These are phyloP conservation scores for Globisporangium paddicum DNA, from an alignment of 352 stramenopile genomes.

Conservation along the genomic window DNA sequence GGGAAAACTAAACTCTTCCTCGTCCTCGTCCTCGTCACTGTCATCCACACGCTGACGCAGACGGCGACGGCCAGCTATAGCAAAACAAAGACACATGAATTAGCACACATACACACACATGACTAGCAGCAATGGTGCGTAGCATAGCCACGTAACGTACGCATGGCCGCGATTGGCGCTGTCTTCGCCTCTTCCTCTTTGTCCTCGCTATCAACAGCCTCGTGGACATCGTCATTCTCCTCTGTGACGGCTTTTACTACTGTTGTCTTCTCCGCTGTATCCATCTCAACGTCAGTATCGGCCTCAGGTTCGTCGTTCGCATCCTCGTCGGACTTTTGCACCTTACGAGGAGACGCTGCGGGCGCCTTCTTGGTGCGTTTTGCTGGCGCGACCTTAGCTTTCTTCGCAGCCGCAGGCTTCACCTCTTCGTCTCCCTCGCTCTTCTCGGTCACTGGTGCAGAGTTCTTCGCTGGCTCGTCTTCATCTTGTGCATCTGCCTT, in stretches of 20 bases:
- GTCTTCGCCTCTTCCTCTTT: background rate
- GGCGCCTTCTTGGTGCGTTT: background rate
- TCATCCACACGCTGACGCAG: conserved; percentile 46
- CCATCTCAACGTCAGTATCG: conserved; percentile 24
- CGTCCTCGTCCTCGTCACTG: conserved; percentile 32
- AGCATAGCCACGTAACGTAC: no score
- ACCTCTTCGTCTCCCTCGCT: background rate
- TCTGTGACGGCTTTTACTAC: conserved; percentile 10
- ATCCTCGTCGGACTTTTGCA: background rate
- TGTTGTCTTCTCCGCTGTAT: conserved; percentile 10
- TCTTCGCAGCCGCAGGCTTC: conserved; percentile 4
- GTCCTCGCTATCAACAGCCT: background rate
- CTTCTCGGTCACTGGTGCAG: no score
- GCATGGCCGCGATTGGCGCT: conserved; percentile 25
- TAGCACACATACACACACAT: background rate
- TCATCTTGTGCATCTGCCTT: background rate
- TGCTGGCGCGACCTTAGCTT: background rate
- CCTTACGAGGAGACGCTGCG: background rate
- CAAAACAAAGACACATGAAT: background rate
- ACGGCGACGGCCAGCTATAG: conserved; percentile 44
- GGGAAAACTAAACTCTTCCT: conserved; percentile 37
- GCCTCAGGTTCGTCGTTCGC: conserved; percentile 21
- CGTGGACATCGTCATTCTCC: conserved; percentile 10
- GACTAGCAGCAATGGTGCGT: background rate
- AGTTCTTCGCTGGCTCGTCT: background rate